Evolutionary conservation across 2,329 filamentous ascomycete genomes (phyloP).

Genomic region (Colletotrichum sp.): DNA sequence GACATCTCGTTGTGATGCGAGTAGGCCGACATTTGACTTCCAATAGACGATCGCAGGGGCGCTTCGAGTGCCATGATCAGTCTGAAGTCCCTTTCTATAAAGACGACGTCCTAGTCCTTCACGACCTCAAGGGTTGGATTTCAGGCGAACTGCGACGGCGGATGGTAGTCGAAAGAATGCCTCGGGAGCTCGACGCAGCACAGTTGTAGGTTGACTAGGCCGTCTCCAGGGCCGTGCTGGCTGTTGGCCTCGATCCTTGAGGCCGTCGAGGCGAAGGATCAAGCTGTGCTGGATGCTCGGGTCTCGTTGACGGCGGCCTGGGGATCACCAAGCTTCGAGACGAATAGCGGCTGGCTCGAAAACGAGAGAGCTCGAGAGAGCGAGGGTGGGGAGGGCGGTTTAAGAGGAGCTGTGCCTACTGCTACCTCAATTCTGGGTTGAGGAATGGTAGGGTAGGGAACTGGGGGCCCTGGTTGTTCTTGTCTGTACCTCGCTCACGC

Average conservation of each 20-base stretch:
- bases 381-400: constrained; percentile 33
- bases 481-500: constrained; percentile 15
- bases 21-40: constrained; percentile 59
- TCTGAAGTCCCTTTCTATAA: background rate
- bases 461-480: constrained; percentile 17
- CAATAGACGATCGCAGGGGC: constrained; percentile 67
- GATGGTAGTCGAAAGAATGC: constrained; percentile 23
- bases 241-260: constrained; percentile 8
- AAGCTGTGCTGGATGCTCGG: constrained; percentile 23
- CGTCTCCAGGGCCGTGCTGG: background rate
- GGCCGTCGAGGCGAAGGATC: constrained; percentile 7
- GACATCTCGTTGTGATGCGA: constrained; percentile 60
- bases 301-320: constrained; percentile 24
- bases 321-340: constrained; percentile 27
- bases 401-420: constrained; percentile 32
- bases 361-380: constrained; percentile 19
- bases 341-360: constrained; percentile 24
- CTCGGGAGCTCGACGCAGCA: constrained; percentile 24
- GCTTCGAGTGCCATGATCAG: constrained; percentile 63
- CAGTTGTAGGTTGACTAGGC: constrained; percentile 1
- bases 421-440: constrained; percentile 11
- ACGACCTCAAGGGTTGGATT: background rate
- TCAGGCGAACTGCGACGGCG: background rate
- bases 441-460: constrained; percentile 7
- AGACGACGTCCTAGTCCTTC: background rate